phyloP scores from a whole-genome alignment of 108 stramenopile species.

The Pseudonitzschia multiseries region DNA sequence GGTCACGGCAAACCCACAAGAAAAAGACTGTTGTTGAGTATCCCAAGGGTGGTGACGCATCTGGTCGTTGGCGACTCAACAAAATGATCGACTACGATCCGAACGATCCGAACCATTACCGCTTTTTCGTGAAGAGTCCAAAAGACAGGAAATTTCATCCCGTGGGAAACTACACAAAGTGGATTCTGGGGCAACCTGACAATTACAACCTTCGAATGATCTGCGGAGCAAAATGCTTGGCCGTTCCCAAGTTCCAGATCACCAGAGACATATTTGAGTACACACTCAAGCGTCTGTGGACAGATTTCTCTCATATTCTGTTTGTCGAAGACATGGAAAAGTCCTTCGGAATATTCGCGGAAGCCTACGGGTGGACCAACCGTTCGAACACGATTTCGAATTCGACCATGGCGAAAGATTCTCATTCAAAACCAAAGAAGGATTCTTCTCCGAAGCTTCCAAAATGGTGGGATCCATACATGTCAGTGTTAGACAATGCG shows the following conservation, averaged over 20 bases:
- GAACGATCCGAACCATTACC: background rate
- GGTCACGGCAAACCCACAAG: no score
- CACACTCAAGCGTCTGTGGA: conserved; percentile 27
- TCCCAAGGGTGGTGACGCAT: no score
- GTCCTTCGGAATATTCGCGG: conserved; percentile 19
- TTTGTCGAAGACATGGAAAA: conserved; percentile 42
- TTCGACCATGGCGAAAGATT: background rate
- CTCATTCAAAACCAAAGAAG: background rate
- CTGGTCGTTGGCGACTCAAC: no score
- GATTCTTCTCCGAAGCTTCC: background rate
- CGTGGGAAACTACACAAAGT: conserved; percentile 16
- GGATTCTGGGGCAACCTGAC: conserved; percentile 42
- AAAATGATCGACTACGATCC: background rate
- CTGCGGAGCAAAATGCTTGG: conserved; percentile 32
- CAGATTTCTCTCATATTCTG: conserved; percentile 24
- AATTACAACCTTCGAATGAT: conserved; percentile 44
- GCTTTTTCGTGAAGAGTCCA: background rate
- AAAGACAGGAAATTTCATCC: background rate
- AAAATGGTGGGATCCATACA: conserved; percentile 20
- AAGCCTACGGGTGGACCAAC: conserved; percentile 22
- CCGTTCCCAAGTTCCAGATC: conserved; percentile 37
- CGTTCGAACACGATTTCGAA: background rate
- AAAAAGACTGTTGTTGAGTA: no score
- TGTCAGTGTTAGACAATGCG: conserved; percentile 42
- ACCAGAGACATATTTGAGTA: conserved; percentile 30